Evolutionary conservation across 139 green algal genomes (phyloP), one percentile per base, ranked within the genome.

Genomic region (Penium margaritaceum): DNA sequence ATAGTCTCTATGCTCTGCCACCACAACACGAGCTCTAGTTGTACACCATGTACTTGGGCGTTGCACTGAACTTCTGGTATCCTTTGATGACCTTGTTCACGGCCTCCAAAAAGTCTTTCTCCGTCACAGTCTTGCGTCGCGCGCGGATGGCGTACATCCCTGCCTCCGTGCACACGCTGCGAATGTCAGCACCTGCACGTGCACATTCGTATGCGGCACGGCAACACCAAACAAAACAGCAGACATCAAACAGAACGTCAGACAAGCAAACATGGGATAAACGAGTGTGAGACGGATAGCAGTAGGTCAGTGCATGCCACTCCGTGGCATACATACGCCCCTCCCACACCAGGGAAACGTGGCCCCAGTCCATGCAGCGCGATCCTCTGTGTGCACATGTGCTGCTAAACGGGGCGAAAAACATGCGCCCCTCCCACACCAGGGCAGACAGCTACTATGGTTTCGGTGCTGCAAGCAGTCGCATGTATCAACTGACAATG

Each of bases 91-190:
- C 90, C 79, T 99, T 99, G 78, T 96, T 94, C 3, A 99, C 89
- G 0, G 94, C 93, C 37, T 97, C 95, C 36, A 99, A 74, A 66
- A 99, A 99, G 71, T 99, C 95, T 84, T 97, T 97, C 81, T 99
- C 95, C 7, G 88, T 96, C 15, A 99, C 94, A 17, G 93, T 97
- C 82, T 98, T 98, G 38, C 94, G 80, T 7, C 93, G 84, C 39
- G 92, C 85, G 12, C 89, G 77, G 71, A 95, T 95, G 51, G 90
- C 90, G 75, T 88, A 97, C 92, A 97, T 96, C 67, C 92, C 92
- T 14, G 94, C 93, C 85, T 98, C 94, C 1, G 94, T 97, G 79
- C 90, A 95, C 37, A 97, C 93, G 41, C 77, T 90, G 37, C 92
- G 84, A 73, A 98, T 96, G 83, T 98, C 94, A 3, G 94, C 94